A percentile compares a stretch with the other conserved stretches of the same genome.
Conservation (phyloP, 352 stramenopile species). For the Pelagophyceae sp. region DNA sequence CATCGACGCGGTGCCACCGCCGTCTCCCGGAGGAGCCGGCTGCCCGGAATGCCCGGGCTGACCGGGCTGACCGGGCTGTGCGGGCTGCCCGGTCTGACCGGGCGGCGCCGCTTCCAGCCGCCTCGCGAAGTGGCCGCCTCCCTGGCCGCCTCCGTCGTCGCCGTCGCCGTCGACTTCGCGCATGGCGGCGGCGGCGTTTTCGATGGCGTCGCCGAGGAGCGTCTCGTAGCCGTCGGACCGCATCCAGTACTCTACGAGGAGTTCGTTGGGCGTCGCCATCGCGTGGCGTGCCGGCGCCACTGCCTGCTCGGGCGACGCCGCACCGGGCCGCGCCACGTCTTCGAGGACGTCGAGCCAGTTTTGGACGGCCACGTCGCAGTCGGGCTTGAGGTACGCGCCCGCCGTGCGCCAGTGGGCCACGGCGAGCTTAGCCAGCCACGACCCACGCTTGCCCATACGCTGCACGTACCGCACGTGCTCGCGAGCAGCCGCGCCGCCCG, state of each 20-base stretch:
- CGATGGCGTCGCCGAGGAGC: background rate
- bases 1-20: background rate
- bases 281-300: background rate
- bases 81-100: background rate
- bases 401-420: background rate
- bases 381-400: background rate
- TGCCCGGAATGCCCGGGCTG: background rate
- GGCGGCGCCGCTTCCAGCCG: background rate
- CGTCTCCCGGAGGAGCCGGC: background rate
- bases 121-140: background rate
- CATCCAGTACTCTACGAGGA: slow-evolving; percentile 17
- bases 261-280: background rate
- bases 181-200: background rate
- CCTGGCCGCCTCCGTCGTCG: background rate
- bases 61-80: background rate
- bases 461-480: background rate
- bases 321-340: background rate
- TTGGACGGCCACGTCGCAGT: background rate
- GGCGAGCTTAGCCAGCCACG: background rate
- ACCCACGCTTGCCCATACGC: background rate
- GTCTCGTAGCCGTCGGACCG: background rate
- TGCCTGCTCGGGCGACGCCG: background rate
- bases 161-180: background rate
- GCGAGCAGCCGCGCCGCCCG: too few species aligned
- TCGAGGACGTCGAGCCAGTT: background rate